These are phyloP conservation scores for apple (Malus domestica) DNA, from an alignment of 306 rosid genomes.

Conservation along the genomic window ASM211411v1 NC_041798.1:16503001-16503500, in stretches of 20 bases:
- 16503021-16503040: slow-evolving; percentile 66
- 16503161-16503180: no score
- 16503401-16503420: no score
- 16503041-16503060: slow-evolving; percentile 53
- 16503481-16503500: no score
- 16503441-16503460: no score
- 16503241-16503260: neutral
- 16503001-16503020: slow-evolving; percentile 59
- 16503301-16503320: neutral
- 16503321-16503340: neutral
- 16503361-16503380: no score
- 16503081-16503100: slow-evolving; percentile 77
- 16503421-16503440: no score
- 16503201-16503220: no score
- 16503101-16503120: slow-evolving; percentile 60
- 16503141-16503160: no score
- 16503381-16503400: no score
- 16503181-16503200: no score
- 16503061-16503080: slow-evolving; percentile 61
- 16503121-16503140: slow-evolving; percentile 51
- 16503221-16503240: neutral
- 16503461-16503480: no score
- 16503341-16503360: no score
- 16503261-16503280: neutral
- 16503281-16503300: neutral